Conservation (phyloP, 306 rosid genomes). For the Malus fusca region DNA sequence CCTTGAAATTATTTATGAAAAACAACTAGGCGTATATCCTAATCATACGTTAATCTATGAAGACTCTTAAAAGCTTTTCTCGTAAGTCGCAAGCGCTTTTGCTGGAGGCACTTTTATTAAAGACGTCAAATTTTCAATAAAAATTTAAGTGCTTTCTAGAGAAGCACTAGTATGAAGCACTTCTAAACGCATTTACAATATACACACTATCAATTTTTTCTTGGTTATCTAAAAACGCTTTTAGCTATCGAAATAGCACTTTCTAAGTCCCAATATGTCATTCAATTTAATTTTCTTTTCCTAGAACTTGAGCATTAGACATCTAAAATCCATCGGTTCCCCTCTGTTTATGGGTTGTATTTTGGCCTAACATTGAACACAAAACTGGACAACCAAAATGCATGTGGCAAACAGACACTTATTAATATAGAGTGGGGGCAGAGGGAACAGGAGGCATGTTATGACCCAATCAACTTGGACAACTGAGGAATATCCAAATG, state of each 20-base stretch:
- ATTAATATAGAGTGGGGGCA: background rate
- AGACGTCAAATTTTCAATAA: no score
- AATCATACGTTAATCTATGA: no score
- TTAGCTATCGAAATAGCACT: no score
- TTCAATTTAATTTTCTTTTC: background rate
- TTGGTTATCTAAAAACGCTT: no score
- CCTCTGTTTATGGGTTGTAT: background rate
- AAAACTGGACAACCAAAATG: constrained; percentile 3
- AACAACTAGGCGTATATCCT: background rate
- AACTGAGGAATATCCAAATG: constrained; percentile 1
- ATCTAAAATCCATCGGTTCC: background rate
- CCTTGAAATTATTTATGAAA: background rate
- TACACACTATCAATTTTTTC: no score
- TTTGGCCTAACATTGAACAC: background rate
- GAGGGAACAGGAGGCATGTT: constrained; percentile 15
- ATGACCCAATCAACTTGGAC: background rate
- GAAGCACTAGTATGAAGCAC: no score
- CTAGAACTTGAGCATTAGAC: background rate
- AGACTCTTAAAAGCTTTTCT: no score
- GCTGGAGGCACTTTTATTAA: no score
- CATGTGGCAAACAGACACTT: constrained; percentile 7
- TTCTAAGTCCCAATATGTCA: background rate
- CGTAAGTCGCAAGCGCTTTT: no score
- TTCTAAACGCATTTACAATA: no score
- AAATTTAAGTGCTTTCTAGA: no score